Percentiles rank a stretch among this genome's conserved stretches.
Evolutionary conservation across 495 filamentous ascomycete genomes (phyloP).

Genomic region (Penicillium manginii): DNA sequence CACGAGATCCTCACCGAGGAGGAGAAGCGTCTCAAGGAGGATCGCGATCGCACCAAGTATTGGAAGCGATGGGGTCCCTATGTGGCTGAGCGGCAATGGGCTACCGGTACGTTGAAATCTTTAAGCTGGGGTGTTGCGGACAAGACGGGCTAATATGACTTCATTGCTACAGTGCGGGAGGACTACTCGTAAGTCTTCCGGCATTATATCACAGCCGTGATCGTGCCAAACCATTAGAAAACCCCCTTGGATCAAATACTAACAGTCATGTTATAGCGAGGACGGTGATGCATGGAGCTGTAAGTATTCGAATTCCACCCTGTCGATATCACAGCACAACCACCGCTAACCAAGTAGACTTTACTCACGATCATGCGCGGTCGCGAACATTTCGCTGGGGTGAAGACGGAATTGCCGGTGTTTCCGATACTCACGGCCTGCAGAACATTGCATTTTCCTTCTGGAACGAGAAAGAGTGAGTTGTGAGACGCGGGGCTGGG

Average conservation of each 20-base stretch:
- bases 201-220: neutral
- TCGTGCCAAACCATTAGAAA: no score
- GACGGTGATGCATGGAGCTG: slow-evolving; percentile 96
- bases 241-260: no score
- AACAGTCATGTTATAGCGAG: slow-evolving; percentile 37
- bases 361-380: slow-evolving; percentile 87
- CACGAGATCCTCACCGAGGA: slow-evolving; percentile 84
- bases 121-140: neutral
- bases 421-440: slow-evolving; percentile 85
- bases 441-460: slow-evolving; percentile 95
- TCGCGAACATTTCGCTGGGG: slow-evolving; percentile 92
- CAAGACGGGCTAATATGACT: slow-evolving; percentile 28
- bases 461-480: slow-evolving; percentile 96
- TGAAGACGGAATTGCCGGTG: slow-evolving; percentile 95
- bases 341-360: slow-evolving; percentile 59
- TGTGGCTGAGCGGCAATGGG: slow-evolving; percentile 78
- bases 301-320: slow-evolving; percentile 49
- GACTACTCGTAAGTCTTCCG: slow-evolving; percentile 78
- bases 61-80: slow-evolving; percentile 92
- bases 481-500: slow-evolving; percentile 17
- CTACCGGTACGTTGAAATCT: slow-evolving; percentile 63
- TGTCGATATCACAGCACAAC: neutral
- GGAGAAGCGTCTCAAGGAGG: slow-evolving; percentile 86
- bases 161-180: slow-evolving; percentile 71
- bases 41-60: slow-evolving; percentile 65